phyloP scores from a whole-genome alignment of 345 rosid species.

The Jatropha curcas region DNA sequence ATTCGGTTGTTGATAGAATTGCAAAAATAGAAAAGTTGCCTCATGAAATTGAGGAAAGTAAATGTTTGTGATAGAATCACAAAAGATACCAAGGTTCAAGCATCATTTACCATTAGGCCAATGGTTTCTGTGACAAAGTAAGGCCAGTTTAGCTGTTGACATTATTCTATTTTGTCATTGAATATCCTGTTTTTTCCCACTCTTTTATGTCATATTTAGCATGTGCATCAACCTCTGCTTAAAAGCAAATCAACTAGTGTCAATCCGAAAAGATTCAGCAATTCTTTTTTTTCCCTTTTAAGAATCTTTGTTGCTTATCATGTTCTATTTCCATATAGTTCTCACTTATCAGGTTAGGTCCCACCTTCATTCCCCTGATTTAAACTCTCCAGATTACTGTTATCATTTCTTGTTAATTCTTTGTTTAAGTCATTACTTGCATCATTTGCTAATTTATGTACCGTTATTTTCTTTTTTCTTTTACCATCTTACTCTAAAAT shows the following conservation, averaged over 20 bases:
- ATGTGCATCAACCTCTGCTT: neutral
- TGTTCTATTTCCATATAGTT: neutral
- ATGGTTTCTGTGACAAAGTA: neutral
- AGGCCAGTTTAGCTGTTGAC: neutral
- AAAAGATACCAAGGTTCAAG: too few relatives aligned
- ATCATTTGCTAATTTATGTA: neutral
- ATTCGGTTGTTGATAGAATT: too few relatives aligned
- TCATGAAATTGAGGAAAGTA: too few relatives aligned
- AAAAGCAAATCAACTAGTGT: neutral
- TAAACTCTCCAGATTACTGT: neutral
- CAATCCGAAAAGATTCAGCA: neutral
- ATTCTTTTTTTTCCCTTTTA: neutral
- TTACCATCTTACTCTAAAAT: neutral
- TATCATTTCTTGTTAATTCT: neutral
- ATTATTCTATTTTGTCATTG: neutral
- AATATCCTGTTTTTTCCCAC: neutral
- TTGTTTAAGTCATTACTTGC: neutral
- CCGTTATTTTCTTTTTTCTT: neutral
- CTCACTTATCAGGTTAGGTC: neutral
- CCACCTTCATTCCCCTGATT: neutral
- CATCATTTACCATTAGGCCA: too few relatives aligned
- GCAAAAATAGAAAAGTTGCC: too few relatives aligned
- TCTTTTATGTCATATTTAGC: neutral
- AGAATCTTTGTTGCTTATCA: neutral
- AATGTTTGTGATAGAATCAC: too few relatives aligned